A percentile compares a stretch with the other conserved stretches of the same genome.
These are phyloP conservation scores for Pigoraptor vietnamica DNA, from an alignment of 78 protist species.

Conservation along the genomic window DNA sequence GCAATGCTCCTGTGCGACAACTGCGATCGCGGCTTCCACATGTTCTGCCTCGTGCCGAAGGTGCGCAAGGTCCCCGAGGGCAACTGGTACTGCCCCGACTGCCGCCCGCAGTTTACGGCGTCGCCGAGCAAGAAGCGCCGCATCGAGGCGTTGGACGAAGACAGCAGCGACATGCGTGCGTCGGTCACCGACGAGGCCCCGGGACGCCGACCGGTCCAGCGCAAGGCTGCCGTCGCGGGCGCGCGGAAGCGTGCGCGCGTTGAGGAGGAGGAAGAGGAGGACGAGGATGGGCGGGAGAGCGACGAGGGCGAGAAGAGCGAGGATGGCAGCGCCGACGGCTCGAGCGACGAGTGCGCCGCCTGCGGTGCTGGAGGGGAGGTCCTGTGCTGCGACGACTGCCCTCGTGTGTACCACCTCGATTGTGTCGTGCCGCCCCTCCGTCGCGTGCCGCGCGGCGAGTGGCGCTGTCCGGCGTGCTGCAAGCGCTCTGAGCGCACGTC, in stretches of 20 bases:
- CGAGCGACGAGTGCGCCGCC: not conserved
- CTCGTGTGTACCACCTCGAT: not conserved
- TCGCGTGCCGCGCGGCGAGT: not conserved
- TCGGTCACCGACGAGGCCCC: too few species aligned
- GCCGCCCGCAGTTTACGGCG: not conserved
- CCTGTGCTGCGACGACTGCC: constrained; percentile 1
- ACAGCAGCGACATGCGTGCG: too few species aligned
- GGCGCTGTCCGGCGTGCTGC: not conserved
- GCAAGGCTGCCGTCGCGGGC: too few species aligned
- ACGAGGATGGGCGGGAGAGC: not conserved
- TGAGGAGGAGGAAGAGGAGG: too few species aligned
- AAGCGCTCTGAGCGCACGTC: not conserved
- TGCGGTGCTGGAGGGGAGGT: not conserved
- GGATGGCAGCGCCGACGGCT: not conserved
- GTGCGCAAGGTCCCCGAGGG: not conserved
- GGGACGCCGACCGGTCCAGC: too few species aligned
- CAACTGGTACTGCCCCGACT: constrained; percentile 10
- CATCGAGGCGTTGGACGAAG: not conserved
- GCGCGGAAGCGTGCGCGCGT: too few species aligned
- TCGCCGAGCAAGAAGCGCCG: not conserved
- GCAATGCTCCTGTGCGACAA: constrained; percentile 14
- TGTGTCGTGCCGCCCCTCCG: not conserved
- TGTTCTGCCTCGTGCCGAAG: not conserved
- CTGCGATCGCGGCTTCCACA: constrained; percentile 19
- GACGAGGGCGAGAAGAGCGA: not conserved